Evolutionary conservation across 106 monocot species (phyloP).

Genomic region (Cymbidium sinense): DNA sequence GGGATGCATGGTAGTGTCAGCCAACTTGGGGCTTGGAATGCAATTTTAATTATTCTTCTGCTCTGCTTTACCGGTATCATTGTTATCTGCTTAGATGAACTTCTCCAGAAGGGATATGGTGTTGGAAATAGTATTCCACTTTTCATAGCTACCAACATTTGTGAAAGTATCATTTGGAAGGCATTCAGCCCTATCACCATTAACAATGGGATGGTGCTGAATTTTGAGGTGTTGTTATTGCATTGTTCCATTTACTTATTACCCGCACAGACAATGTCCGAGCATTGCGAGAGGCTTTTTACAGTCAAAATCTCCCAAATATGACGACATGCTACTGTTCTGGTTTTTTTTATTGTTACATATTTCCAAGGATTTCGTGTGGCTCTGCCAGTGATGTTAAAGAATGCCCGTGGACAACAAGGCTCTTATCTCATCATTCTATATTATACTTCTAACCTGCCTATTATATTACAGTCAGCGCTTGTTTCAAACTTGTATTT

Average conservation of each 20-base stretch:
- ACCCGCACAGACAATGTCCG: constrained; percentile 38
- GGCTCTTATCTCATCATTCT: constrained; percentile 38
- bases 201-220: constrained; percentile 36
- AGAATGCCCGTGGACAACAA: no score
- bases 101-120: constrained; percentile 67
- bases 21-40: constrained; percentile 49
- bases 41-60: constrained; percentile 44
- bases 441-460: constrained; percentile 44
- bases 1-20: constrained; percentile 62
- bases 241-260: constrained; percentile 38
- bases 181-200: constrained; percentile 42
- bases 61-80: constrained; percentile 66
- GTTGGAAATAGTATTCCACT: constrained; percentile 52
- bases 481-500: constrained; percentile 48
- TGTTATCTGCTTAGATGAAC: constrained; percentile 62
- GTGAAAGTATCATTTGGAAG: constrained; percentile 44
- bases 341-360: constrained; percentile 38
- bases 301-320: constrained; percentile 41
- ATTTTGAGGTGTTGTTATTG: constrained; percentile 46
- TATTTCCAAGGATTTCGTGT: constrained; percentile 44
- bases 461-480: constrained; percentile 37
- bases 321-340: constrained; percentile 36
- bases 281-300: constrained; percentile 40
- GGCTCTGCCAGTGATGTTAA: constrained; percentile 38
- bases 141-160: constrained; percentile 53